Evolutionary conservation across 805 yeast species (phyloP), one percentile per base, ranked within the genome.

Genomic region (Kockiozyma suomiensis): DNA sequence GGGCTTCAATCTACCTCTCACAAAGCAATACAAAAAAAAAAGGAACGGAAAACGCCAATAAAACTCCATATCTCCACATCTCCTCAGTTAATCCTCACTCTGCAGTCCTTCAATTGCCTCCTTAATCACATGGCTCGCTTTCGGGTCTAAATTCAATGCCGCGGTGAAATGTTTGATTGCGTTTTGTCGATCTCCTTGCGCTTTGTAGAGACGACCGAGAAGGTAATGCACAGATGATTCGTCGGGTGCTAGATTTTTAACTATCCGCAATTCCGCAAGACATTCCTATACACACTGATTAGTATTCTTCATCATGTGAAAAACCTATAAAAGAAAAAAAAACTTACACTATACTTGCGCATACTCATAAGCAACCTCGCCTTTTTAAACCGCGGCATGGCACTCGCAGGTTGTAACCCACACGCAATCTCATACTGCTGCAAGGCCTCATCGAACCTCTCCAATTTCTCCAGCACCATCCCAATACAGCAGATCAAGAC

Each of bases 401-500:
- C 91, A 57, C 91, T 87, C 52, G 83, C 76, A 6, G 97, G 97
- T 71, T 92, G 97, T 43, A 93, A 73, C 65, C 85, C 85, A 57
- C 87, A 83, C 0, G 98, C 98, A 68, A 87, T 75, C 47, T 87
- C 88, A 71, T 90, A 94, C 70, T 90, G 93, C 53, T 83, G 79
- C 53, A 93, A 75, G 0, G 98, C 98, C 59, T 85, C 81, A 15
- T 82, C 85, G 63, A 80, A 79, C 68, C 84, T 82, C 12, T 85
- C 86, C 56, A 86, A 70, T 70, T 87, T 88, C 69, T 93, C 98
- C 54, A 89, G 77, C 33, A 91, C 94, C 87, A 91, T 90, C 12
- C 98, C 99, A 54, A 92, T 86, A 73, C 97, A 93, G 72, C 97
- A 92, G 2, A 90, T 83, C 68, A 94, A 78, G 43, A 94, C 91